Evolutionary conservation across 495 filamentous ascomycete genomes (phyloP).

Genomic region (Penicillium maclennaniae): DNA sequence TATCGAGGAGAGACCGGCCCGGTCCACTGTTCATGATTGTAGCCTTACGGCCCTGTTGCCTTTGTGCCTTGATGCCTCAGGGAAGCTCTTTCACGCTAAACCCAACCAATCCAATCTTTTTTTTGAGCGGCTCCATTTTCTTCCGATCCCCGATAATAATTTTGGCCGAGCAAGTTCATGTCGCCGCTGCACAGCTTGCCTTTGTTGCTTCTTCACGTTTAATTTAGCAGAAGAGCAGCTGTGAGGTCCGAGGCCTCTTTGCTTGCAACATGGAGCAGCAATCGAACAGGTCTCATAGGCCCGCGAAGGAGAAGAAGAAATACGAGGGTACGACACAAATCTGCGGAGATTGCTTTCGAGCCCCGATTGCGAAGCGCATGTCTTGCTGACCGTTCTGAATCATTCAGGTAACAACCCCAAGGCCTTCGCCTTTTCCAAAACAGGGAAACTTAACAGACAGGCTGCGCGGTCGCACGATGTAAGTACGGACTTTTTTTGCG

Average conservation of each 20-base stretch:
- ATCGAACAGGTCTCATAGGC: conserved; percentile 79
- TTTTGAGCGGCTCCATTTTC: conserved; percentile 20
- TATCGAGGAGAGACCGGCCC: conserved; percentile 8
- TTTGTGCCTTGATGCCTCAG: conserved; percentile 10
- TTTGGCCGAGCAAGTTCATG: conserved; percentile 23
- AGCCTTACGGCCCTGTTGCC: neutral
- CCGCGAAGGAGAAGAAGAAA: conserved; percentile 89
- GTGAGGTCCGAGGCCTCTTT: conserved; percentile 34
- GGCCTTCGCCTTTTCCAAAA: conserved; percentile 82
- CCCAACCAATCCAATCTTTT: conserved; percentile 19
- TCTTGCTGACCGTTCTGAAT: conserved; percentile 12
- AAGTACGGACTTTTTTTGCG: conserved; percentile 21
- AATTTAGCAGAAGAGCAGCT: conserved; percentile 21
- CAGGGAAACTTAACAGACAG: conserved; percentile 77
- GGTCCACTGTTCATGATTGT: conserved; percentile 1
- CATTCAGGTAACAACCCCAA: conserved; percentile 75
- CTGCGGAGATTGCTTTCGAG: conserved; percentile 11
- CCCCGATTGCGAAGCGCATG: neutral
- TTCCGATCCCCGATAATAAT: conserved; percentile 38
- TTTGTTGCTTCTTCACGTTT: conserved; percentile 9
- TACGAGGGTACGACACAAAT: conserved; percentile 44
- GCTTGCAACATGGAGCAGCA: conserved; percentile 68
- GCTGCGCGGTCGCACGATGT: conserved; percentile 91
- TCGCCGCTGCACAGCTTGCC: conserved; percentile 7
- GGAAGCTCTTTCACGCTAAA: conserved; percentile 9